These are phyloP conservation scores for Aspergillus avenaceus DNA, from an alignment of 495 filamentous ascomycete genomes.

Conservation along the genomic window DNA sequence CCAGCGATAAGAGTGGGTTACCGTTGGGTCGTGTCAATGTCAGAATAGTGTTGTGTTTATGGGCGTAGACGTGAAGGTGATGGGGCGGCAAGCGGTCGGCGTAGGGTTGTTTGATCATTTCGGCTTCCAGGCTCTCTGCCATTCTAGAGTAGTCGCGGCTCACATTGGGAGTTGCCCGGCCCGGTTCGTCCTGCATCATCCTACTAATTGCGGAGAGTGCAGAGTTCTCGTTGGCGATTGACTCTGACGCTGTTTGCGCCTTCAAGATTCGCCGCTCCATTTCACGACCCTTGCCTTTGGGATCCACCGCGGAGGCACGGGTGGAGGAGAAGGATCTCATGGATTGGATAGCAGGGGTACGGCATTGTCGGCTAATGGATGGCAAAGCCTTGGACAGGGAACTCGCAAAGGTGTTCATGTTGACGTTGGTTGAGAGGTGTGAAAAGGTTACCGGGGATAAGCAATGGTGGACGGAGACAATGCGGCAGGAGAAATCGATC, in stretches of 20 bases:
- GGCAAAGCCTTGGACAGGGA: conserved; percentile 32
- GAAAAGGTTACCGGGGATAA: background rate
- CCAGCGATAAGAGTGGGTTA: conserved; percentile 67
- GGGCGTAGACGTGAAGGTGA: conserved; percentile 80
- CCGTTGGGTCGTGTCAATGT: conserved; percentile 80
- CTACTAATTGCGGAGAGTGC: conserved; percentile 28
- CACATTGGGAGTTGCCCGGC: conserved; percentile 14
- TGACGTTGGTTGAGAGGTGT: conserved; percentile 9
- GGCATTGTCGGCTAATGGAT: conserved; percentile 29
- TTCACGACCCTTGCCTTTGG: conserved; percentile 16
- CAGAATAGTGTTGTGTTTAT: conserved; percentile 91
- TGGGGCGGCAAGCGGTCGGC: conserved; percentile 51
- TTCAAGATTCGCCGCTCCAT: conserved; percentile 32
- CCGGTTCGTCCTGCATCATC: conserved; percentile 28
- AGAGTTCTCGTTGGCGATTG: conserved; percentile 16
- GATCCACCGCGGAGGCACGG: conserved; percentile 9
- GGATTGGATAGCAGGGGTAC: conserved; percentile 9
- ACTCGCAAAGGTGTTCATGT: conserved; percentile 38
- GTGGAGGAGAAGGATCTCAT: conserved; percentile 30
- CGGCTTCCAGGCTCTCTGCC: conserved; percentile 34
- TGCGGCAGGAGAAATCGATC: background rate
- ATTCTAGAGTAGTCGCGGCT: conserved; percentile 27
- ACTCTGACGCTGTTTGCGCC: conserved; percentile 9
- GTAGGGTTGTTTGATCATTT: conserved; percentile 36
- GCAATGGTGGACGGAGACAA: background rate